phyloP scores from a whole-genome alignment of 2,329 filamentous ascomycete genomes.

The Coniosporium tulheliwenetii region DNA sequence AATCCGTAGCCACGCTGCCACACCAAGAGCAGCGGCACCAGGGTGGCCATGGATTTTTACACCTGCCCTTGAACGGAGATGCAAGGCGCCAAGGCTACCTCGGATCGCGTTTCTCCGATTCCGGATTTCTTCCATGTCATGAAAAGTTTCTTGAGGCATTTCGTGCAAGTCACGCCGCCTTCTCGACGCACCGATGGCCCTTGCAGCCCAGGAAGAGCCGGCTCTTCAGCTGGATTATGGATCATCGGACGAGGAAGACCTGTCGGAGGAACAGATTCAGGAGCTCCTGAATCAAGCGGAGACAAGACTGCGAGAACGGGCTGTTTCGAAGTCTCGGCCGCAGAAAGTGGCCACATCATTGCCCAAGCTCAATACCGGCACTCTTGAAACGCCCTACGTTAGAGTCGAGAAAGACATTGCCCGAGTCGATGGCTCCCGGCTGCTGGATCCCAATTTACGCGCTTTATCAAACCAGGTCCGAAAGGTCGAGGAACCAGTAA shows the following conservation, averaged over 20 bases:
- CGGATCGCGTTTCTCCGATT: no score
- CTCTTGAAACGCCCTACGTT: constrained; percentile 37
- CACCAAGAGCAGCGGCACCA: no score
- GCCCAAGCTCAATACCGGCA: constrained; percentile 29
- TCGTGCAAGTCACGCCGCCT: no score
- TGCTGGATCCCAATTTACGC: constrained; percentile 32
- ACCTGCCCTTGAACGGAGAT: no score
- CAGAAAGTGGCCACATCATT: constrained; percentile 6
- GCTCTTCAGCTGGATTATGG: no score
- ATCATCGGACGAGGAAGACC: constrained; percentile 19
- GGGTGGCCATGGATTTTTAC: no score
- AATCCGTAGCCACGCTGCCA: no score
- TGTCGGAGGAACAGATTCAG: constrained; percentile 49
- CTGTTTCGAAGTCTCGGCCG: constrained; percentile 11
- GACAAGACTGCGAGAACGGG: constrained; percentile 33
- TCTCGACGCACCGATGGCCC: no score
- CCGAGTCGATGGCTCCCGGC: constrained; percentile 33
- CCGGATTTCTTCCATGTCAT: no score
- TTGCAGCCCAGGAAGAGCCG: no score
- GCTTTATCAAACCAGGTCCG: constrained; percentile 32
- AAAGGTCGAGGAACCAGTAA: constrained; percentile 37
- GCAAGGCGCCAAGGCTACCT: no score
- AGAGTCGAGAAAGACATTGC: constrained; percentile 36
- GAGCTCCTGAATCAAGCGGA: constrained; percentile 49
- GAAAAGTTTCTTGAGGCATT: no score